Evolutionary conservation across 2,329 filamentous ascomycete genomes (phyloP).

Genomic region (Hymenoscyphus albidus): DNA sequence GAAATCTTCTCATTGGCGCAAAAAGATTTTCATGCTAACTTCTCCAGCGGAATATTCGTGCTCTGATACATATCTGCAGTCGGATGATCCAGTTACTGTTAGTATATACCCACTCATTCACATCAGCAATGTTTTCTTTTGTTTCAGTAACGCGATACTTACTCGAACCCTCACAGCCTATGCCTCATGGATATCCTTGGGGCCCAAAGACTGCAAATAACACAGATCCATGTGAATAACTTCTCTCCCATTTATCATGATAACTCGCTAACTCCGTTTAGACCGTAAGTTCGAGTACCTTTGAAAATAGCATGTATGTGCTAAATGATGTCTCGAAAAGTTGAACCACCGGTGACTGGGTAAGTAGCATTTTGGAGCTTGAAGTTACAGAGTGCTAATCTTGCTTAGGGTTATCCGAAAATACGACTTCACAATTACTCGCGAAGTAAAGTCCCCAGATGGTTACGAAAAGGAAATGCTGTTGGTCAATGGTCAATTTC

Average conservation of each 20-base stretch:
- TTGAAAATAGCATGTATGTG: not conserved
- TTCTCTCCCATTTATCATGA: not conserved
- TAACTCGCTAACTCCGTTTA: slow-evolving; percentile 3
- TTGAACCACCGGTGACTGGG: slow-evolving; percentile 16
- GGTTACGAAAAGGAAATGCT: slow-evolving; percentile 31
- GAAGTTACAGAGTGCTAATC: not conserved
- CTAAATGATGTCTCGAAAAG: not conserved
- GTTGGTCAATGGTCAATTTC: slow-evolving; percentile 35
- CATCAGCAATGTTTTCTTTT: not conserved
- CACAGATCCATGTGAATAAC: slow-evolving; percentile 35
- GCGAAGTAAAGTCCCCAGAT: slow-evolving; percentile 36
- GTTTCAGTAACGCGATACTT: not conserved
- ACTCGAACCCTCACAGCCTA: slow-evolving; percentile 30
- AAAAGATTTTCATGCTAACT: not conserved
- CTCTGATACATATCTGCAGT: not conserved
- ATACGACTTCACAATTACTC: slow-evolving; percentile 34
- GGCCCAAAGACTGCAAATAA: slow-evolving; percentile 40
- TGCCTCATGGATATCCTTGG: slow-evolving; percentile 51
- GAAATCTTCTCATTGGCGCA: not conserved
- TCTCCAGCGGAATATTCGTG: slow-evolving; percentile 12
- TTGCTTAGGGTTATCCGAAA: slow-evolving; percentile 34
- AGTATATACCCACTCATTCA: slow-evolving; percentile 1
- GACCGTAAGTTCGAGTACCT: slow-evolving; percentile 2
- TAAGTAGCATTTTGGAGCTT: not conserved
- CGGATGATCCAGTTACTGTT: slow-evolving; percentile 12